Evolutionary conservation across 176 grass and related monocot species (phyloP).

Genomic region (Carex pumila): DNA sequence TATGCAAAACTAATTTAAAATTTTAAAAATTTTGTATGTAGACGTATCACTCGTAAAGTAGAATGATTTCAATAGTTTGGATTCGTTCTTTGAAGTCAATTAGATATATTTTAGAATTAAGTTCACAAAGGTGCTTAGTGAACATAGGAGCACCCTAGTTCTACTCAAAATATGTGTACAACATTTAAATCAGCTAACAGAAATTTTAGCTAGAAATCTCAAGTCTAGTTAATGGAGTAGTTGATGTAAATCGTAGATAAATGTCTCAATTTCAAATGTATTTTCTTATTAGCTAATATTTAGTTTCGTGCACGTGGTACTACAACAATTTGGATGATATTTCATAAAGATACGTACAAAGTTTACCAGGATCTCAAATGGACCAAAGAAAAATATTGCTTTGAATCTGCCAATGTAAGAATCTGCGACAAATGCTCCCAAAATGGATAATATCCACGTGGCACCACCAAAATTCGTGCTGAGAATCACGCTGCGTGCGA

Average conservation of each 20-base stretch:
- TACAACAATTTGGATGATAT: background rate
- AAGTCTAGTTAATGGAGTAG: background rate
- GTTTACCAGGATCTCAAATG: constrained; percentile 17
- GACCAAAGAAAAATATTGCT: constrained; percentile 8
- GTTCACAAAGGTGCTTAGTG: too few relatives aligned
- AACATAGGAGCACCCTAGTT: too few relatives aligned
- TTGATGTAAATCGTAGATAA: background rate
- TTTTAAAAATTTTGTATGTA: too few relatives aligned
- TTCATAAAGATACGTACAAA: background rate
- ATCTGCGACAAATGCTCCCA: constrained; percentile 12
- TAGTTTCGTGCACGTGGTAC: background rate
- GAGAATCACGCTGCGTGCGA: constrained; percentile 10
- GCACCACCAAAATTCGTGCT: constrained; percentile 14
- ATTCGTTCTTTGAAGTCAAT: too few relatives aligned
- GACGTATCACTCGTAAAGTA: too few relatives aligned
- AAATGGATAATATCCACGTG: background rate
- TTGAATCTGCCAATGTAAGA: constrained; percentile 10
- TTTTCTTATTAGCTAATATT: too few relatives aligned
- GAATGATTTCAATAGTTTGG: too few relatives aligned
- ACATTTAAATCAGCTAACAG: background rate
- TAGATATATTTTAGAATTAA: too few relatives aligned
- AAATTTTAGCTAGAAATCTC: background rate
- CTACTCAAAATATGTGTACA: background rate
- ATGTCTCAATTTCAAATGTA: background rate
- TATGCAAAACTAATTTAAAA: too few relatives aligned